phyloP scores from a whole-genome alignment of 1,284 basidiomycete species.

The Pseudozyma pruni region DNA sequence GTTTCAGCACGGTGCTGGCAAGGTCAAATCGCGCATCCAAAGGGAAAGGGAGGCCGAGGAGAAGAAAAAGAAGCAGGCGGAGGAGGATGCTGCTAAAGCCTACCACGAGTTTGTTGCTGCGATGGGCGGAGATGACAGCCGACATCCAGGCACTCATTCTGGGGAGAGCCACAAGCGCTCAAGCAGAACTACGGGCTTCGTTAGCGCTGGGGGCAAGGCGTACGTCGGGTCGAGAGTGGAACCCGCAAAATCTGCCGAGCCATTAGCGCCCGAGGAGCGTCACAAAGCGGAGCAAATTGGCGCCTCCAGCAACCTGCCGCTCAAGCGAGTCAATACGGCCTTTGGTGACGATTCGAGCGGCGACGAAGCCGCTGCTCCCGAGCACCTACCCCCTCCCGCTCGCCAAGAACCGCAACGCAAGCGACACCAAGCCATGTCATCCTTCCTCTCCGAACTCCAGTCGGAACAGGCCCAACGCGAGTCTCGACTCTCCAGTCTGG shows the following conservation, averaged over 20 bases:
- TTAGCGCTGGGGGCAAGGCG: conserved; percentile 45
- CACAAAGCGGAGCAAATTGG: background rate
- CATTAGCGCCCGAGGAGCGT: background rate
- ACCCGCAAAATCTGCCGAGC: background rate
- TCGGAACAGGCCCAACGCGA: conserved; percentile 87
- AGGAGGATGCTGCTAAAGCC: conserved; percentile 49
- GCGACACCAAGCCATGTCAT: conserved; percentile 45
- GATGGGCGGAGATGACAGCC: conserved; percentile 41
- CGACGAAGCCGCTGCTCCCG: background rate
- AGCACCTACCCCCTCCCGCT: background rate
- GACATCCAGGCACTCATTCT: no score
- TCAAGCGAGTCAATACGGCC: conserved; percentile 17
- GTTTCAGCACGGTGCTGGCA: conserved; percentile 42
- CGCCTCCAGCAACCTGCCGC: background rate
- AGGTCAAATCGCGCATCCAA: conserved; percentile 51
- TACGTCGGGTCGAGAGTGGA: conserved; percentile 23
- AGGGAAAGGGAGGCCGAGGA: conserved; percentile 58
- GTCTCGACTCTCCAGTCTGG: conserved; percentile 72
- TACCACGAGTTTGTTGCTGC: conserved; percentile 59
- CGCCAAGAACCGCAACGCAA: conserved; percentile 42
- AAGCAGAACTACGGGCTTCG: conserved; percentile 50
- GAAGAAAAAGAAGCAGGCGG: conserved; percentile 47
- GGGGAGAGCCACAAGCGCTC: no score
- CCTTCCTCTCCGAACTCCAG: conserved; percentile 54
- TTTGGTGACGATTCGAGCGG: conserved; percentile 41